These are phyloP conservation scores for Diaporthe helianthi DNA, from an alignment of 2,329 filamentous ascomycete species.

Conservation along the genomic window DNA sequence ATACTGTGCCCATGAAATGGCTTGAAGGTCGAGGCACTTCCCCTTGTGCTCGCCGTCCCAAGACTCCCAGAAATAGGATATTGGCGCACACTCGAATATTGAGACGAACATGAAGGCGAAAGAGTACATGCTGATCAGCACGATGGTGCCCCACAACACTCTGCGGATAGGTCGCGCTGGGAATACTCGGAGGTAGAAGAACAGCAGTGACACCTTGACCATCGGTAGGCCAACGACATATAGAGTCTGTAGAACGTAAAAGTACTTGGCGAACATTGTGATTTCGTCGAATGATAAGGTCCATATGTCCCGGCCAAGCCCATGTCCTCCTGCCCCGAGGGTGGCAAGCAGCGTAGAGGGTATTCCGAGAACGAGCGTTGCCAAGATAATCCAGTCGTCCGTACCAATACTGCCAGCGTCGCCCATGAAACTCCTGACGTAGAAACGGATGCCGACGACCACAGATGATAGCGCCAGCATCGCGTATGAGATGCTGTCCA, in stretches of 20 bases:
- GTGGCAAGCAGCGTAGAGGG: slow-evolving; percentile 34
- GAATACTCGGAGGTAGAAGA: slow-evolving; percentile 33
- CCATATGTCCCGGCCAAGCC: slow-evolving; percentile 42
- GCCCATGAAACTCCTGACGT: slow-evolving; percentile 32
- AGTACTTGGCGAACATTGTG: slow-evolving; percentile 38
- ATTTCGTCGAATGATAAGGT: slow-evolving; percentile 39
- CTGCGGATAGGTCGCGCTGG: neutral
- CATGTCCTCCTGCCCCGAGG: slow-evolving; percentile 31
- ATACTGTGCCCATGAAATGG: slow-evolving; percentile 45
- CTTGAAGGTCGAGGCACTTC: slow-evolving; percentile 49
- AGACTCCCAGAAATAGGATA: slow-evolving; percentile 49
- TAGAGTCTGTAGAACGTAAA: slow-evolving; percentile 38
- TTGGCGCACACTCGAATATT: slow-evolving; percentile 49
- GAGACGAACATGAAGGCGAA: slow-evolving; percentile 43
- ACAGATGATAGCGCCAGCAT: slow-evolving; percentile 23
- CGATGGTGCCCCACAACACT: slow-evolving; percentile 22
- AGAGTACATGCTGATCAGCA: slow-evolving; percentile 31
- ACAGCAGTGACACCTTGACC: slow-evolving; percentile 27
- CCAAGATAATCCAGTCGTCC: slow-evolving; percentile 37
- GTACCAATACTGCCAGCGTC: slow-evolving; percentile 25
- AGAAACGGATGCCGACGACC: slow-evolving; percentile 25
- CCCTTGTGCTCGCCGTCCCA: slow-evolving; percentile 51
- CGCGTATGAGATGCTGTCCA: neutral
- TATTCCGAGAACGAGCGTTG: slow-evolving; percentile 31
- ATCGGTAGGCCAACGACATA: slow-evolving; percentile 27